These are phyloP conservation scores for Penicillium cinerascens DNA, from an alignment of 495 filamentous ascomycete genomes.

Conservation along the genomic window DNA sequence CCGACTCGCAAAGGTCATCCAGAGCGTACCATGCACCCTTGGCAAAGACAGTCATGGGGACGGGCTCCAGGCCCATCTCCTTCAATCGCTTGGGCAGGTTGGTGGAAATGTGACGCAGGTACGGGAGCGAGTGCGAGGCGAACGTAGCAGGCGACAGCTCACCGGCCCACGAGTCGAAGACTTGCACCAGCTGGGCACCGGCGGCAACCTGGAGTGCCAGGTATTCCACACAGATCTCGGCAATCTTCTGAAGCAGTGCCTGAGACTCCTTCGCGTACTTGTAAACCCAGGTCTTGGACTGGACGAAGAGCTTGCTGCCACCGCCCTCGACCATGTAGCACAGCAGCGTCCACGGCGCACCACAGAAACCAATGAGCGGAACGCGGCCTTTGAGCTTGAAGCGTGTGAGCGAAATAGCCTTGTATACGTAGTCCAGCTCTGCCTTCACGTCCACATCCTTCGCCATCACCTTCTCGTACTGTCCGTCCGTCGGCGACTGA, in stretches of 20 bases:
- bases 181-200: constrained; percentile 87
- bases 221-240: constrained; percentile 90
- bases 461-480: constrained; percentile 73
- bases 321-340: constrained; percentile 99
- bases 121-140: constrained; percentile 78
- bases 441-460: constrained; percentile 76
- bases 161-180: constrained; percentile 98
- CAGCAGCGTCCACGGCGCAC: constrained; percentile 92
- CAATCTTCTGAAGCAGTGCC: constrained; percentile 80
- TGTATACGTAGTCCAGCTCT: constrained; percentile 89
- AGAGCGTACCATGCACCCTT: constrained; percentile 98
- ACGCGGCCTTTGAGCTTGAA: constrained; percentile 84
- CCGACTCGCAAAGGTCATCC: constrained; percentile 78
- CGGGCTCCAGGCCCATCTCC: constrained; percentile 69
- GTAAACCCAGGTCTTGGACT: constrained; percentile 94
- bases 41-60: constrained; percentile 99
- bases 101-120: constrained; percentile 76
- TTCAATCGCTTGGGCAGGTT: constrained; percentile 67
- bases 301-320: constrained; percentile 85
- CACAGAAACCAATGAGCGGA: constrained; percentile 94
- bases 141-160: constrained; percentile 84
- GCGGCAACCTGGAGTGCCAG: constrained; percentile 87
- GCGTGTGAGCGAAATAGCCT: constrained; percentile 87
- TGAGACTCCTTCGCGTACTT: constrained; percentile 79
- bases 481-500: constrained; percentile 67